Evolutionary conservation across 2,329 filamentous ascomycete species (phyloP).

Genomic region (Coniochaeta hoffmannii): DNA sequence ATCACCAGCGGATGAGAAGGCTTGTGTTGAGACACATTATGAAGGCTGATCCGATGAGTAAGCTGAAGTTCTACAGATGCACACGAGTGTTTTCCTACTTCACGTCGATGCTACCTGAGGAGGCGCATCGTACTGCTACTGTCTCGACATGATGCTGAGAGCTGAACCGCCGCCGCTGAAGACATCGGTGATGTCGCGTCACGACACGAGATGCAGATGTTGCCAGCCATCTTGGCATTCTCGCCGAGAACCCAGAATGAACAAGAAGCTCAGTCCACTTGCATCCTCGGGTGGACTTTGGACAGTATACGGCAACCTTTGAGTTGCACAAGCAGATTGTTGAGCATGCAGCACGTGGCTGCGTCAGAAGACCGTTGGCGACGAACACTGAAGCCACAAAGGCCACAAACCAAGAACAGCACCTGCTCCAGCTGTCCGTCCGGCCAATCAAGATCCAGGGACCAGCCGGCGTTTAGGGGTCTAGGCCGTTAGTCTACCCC

Average conservation of each 20-base stretch:
- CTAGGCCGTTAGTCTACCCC: not conserved
- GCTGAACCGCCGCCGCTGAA: not conserved
- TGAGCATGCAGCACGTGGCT: not conserved
- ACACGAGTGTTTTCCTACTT: not conserved
- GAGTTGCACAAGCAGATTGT: too few species aligned
- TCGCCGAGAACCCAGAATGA: not conserved
- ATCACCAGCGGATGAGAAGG: not conserved
- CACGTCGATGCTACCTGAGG: not conserved
- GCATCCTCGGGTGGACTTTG: too few species aligned
- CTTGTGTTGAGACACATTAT: not conserved
- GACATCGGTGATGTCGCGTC: not conserved
- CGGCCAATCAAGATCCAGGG: not conserved
- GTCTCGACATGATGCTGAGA: constrained; percentile 1
- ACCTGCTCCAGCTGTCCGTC: too few species aligned
- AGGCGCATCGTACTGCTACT: not conserved
- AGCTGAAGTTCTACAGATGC: not conserved
- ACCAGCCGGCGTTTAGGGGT: not conserved
- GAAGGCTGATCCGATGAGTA: not conserved
- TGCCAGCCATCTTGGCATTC: not conserved
- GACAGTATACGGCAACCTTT: too few species aligned
- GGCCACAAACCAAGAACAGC: too few species aligned
- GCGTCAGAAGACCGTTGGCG: not conserved
- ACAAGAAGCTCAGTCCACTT: not conserved
- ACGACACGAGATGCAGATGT: not conserved
- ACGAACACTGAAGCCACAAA: too few species aligned